These are phyloP conservation scores for Salix caprea DNA, from an alignment of 345 rosid genomes.

Conservation along the genomic window DNA sequence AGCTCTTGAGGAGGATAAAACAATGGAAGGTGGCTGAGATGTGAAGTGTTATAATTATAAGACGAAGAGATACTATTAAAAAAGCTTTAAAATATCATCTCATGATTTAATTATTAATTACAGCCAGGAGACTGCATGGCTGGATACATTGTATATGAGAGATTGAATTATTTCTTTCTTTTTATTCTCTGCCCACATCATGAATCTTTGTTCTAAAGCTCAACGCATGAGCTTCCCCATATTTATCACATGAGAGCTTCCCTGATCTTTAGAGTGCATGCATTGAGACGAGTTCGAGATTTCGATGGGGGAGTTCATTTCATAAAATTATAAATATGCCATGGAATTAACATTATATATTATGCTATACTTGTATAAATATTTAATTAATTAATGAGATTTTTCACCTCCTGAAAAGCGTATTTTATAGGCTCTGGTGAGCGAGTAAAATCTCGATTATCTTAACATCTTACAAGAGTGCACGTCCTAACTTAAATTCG, in stretches of 20 bases:
- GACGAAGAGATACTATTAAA: background rate
- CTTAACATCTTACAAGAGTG: fast-evolving
- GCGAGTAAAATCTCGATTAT: too few species aligned
- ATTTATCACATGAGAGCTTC: background rate
- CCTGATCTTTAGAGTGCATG: background rate
- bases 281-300: background rate
- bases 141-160: background rate
- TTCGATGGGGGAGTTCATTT: background rate
- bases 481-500: too few species aligned
- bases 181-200: background rate
- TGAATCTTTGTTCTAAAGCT: background rate
- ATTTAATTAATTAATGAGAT: too few species aligned
- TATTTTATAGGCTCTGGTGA: too few species aligned
- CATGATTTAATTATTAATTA: background rate
- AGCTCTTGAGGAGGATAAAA: background rate
- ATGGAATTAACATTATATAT: too few species aligned
- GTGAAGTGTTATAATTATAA: background rate
- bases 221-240: background rate
- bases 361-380: too few species aligned
- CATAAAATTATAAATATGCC: background rate
- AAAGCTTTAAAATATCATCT: too few species aligned
- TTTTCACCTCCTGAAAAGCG: too few species aligned
- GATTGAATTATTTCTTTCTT: background rate
- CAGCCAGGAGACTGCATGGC: background rate
- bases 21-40: background rate